Percentiles rank a stretch among this genome's conserved stretches.
phyloP scores from a whole-genome alignment of 2,329 filamentous ascomycete genomes.

The Coniochaeta hoffmannii region DNA sequence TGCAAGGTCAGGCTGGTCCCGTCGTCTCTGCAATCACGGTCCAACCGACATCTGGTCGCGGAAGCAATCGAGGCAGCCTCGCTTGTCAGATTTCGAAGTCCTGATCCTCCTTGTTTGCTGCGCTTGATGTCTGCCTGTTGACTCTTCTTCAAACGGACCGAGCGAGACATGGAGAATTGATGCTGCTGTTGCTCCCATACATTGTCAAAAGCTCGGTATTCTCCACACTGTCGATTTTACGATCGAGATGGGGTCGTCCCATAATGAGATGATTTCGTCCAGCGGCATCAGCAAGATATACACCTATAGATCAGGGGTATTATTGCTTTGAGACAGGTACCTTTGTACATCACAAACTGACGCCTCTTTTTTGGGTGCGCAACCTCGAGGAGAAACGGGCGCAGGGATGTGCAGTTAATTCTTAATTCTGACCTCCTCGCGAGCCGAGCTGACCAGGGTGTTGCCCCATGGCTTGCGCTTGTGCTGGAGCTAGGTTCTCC shows the following conservation, averaged over 20 bases:
- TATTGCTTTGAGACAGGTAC: background rate
- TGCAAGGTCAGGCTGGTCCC: background rate
- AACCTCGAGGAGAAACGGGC: background rate
- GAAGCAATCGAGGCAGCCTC: background rate
- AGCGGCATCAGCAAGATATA: background rate
- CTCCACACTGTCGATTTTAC: too few species aligned
- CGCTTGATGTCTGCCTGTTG: too few species aligned
- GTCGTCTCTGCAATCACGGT: background rate
- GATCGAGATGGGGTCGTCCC: too few species aligned
- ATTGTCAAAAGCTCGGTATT: too few species aligned
- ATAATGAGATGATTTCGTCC: too few species aligned
- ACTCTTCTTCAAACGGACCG: too few species aligned
- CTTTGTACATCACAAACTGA: too few species aligned
- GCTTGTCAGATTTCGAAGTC: background rate
- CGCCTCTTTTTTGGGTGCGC: background rate
- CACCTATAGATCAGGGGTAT: background rate
- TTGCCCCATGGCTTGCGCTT: conserved; percentile 3
- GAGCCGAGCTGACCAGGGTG: conserved; percentile 31
- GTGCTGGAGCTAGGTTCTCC: conserved; percentile 8
- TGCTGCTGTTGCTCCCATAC: too few species aligned
- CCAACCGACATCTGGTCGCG: background rate
- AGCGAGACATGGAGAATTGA: too few species aligned
- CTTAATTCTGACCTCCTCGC: conserved; percentile 11
- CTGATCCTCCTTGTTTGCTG: too few species aligned
- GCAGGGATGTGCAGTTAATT: background rate